Percentiles rank a stretch among this genome's conserved stretches.
phyloP scores from a whole-genome alignment of 306 rosid genomes.

The Sicyos baderoa region DNA sequence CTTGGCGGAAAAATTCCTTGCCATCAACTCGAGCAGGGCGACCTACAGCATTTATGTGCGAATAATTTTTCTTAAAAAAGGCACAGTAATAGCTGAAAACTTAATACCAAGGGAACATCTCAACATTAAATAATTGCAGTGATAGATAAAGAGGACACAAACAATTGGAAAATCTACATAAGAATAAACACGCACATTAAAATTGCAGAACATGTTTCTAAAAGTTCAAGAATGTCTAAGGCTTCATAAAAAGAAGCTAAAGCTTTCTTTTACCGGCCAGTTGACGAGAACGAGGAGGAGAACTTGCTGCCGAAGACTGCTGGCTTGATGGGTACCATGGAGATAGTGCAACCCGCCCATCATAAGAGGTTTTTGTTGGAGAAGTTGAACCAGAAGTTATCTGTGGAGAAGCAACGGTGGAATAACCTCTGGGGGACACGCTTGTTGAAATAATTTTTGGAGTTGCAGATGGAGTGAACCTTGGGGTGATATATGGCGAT shows the following conservation, averaged over 20 bases:
- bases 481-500: constrained; percentile 83
- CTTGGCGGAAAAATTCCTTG: constrained; percentile 94
- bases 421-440: constrained; percentile 78
- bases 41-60: constrained; percentile 38
- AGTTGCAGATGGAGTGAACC: constrained; percentile 87
- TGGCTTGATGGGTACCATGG: constrained; percentile 96
- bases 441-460: constrained; percentile 66
- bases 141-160: background rate
- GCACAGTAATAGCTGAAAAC: constrained; percentile 3
- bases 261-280: constrained; percentile 41
- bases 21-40: constrained; percentile 91
- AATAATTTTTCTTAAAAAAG: background rate
- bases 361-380: constrained; percentile 58
- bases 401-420: constrained; percentile 60
- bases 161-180: background rate
- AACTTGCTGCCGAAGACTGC: constrained; percentile 94
- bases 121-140: background rate
- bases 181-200: background rate
- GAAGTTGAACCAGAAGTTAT: constrained; percentile 61
- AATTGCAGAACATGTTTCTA: background rate
- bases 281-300: constrained; percentile 74
- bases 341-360: constrained; percentile 50
- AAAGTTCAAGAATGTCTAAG: background rate
- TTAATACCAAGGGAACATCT: background rate
- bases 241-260: background rate